Base-by-base conservation (phyloP, 2,329 filamentous ascomycete genomes). In the Monilinia laxa region DNA sequence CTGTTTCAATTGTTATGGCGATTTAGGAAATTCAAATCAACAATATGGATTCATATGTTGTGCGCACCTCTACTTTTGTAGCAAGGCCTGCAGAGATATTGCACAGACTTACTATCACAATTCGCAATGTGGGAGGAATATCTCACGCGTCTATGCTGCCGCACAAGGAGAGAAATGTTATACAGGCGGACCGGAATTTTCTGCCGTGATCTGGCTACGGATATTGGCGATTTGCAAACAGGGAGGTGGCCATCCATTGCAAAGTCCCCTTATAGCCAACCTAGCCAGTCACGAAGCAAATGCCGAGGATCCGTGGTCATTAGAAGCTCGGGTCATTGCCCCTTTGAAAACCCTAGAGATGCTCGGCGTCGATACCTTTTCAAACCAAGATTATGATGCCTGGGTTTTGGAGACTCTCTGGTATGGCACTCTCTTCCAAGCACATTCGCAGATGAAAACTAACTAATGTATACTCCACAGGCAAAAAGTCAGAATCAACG, bases 61-160 rank as follows among this genome's bases (percentile, higher is more conserved):
- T 47, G 31, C 58, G 14, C n/a, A 38, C 3, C 47, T 64, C 12
- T 45, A 49, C 9, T 67, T 62, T 14, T 68, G 67, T n/a, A 53
- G 63, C 25, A n/a, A 10, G 1, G 31, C 62, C 4, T 68, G 68
- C 47, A 45, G 20, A 9, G 20, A 47, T 47, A 51, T 62, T 9
- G 68, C 64, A 2, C 6, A 9, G 6, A 47, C 59, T 6, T 28
- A 62, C n/a, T 65, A 67, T 9, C 64, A 68, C 38, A 23, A 47
- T 20, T n/a, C 42, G 4, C 40, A 57, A 1, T 68, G 64, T 51
- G 60, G 51, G 4, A 62, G 42, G 3, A 40, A 64, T n/a, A 64
- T 68, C 25, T 49, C 55, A 18, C 51, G 49, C 54, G 23, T 53
- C 31, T 42, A 51, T 25, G 2, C 11, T 4, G 23, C 14, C 20